Evolutionary conservation across 2,329 filamentous ascomycete genomes (phyloP), one percentile per base, ranked within the genome.

Genomic region (Stenocarpella maydis): DNA sequence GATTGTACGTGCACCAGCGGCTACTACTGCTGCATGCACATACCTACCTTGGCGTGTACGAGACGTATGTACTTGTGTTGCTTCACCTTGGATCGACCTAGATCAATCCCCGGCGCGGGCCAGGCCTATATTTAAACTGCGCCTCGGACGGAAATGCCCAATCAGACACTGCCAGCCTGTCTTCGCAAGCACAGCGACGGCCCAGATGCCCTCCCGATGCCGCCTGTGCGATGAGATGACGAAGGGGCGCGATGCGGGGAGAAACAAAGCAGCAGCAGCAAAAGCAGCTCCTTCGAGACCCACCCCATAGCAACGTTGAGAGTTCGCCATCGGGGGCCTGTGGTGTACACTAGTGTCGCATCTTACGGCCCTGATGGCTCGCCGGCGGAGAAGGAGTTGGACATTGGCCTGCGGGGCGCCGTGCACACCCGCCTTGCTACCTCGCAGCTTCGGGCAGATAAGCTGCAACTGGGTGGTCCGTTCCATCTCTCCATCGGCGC

Each of bases 71-170:
- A 37, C 52, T 37, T 19, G n/a, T 21, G 34, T 37, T 5, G 7
- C n/a, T 26, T 41, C 37, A 41, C 54, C 10, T 14, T 14, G 34
- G 9, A n/a, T n/a, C 53, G 53, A 41, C 34, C 34, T 15, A 12
- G 47, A n/a, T 65, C 34, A 34, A 65, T n/a, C 45, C 45, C n/a
- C 26, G 49, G 49, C 63, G 21, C 28, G 9, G 54, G 19, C 50
- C 31, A 21, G n/a, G 41, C 4, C 52, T 67, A 67, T 58, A 67
- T 49, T 67, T 58, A 54, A 58, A 61, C 58, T 61, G 58, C 58
- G 58, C 58, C 58, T 61, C 58, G 15, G 58, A n/a, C 26, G 41
- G 58, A 34, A 1, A 61, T 61, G 58, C 41, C 58, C 58, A 61
- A 61, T 61, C 58, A 47, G 58, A 47, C 41, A 61, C 26, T 34